Evolutionary conservation across 2,329 filamentous ascomycete species (phyloP).

Genomic region (Cladosporium halotolerans): DNA sequence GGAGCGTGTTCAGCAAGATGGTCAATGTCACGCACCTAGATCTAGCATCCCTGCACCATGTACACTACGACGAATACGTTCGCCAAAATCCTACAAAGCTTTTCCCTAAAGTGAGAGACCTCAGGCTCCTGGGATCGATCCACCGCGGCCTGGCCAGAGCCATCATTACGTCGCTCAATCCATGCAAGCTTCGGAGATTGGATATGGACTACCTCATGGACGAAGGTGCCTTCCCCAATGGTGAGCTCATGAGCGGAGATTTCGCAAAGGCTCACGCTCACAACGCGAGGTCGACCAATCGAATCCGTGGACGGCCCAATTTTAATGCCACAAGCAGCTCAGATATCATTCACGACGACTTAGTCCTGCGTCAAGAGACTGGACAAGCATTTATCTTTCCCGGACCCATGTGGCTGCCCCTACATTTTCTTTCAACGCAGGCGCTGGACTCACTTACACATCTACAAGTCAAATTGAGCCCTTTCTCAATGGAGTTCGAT

Average conservation of each 20-base stretch:
- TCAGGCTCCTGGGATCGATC: slow-evolving; percentile 14
- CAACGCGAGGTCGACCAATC: neutral
- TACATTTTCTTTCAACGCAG: slow-evolving; percentile 9
- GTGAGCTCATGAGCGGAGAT: neutral
- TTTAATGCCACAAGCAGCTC: neutral
- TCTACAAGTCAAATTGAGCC: slow-evolving; percentile 7
- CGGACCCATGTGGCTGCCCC: slow-evolving; percentile 13
- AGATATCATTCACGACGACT: slow-evolving; percentile 4
- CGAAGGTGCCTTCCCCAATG: slow-evolving; percentile 9
- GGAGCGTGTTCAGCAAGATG: slow-evolving; percentile 10
- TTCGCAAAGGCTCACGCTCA: neutral
- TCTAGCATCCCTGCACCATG: slow-evolving; percentile 10
- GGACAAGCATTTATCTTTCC: slow-evolving; percentile 10
- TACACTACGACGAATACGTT: neutral
- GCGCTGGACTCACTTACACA: slow-evolving; percentile 9
- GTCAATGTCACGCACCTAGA: slow-evolving; percentile 12
- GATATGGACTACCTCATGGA: slow-evolving; percentile 12
- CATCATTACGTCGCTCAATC: slow-evolving; percentile 8
- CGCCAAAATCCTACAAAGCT: slow-evolving; percentile 9
- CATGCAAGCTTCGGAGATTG: slow-evolving; percentile 9
- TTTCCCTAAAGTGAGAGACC: slow-evolving; percentile 13
- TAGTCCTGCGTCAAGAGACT: slow-evolving; percentile 11
- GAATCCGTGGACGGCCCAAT: neutral
- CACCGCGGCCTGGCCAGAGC: slow-evolving; percentile 12
- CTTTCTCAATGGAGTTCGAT: neutral